These are phyloP conservation scores for Phytophthora palmivora DNA, from an alignment of 352 stramenopile genomes.

Conservation along the genomic window DNA sequence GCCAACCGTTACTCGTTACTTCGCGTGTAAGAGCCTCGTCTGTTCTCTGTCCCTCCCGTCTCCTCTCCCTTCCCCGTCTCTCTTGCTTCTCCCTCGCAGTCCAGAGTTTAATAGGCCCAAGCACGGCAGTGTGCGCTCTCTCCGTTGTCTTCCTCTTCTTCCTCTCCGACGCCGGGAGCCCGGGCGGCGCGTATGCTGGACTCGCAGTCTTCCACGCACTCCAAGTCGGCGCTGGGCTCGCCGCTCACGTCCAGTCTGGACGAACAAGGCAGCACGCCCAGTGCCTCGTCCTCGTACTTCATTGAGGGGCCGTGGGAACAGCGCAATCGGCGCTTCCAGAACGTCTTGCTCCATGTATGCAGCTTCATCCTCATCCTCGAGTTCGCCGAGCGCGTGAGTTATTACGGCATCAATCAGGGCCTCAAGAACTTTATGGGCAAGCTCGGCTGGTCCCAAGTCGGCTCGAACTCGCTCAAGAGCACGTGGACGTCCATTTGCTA, in stretches of 20 bases:
- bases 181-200: conserved; percentile 30
- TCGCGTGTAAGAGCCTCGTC: conserved; percentile 8
- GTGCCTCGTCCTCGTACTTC: conserved; percentile 71
- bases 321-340: conserved; percentile 80
- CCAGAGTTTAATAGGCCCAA: conserved; percentile 9
- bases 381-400: conserved; percentile 85
- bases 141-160: conserved; percentile 1
- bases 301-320: conserved; percentile 83
- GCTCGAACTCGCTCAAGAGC: conserved; percentile 89
- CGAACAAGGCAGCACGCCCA: conserved; percentile 50
- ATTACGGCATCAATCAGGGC: conserved; percentile 90
- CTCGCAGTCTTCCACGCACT: conserved; percentile 64
- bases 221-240: conserved; percentile 53
- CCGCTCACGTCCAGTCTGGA: conserved; percentile 51
- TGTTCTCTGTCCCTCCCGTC: conserved; percentile 7
- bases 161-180: conserved; percentile 9
- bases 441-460: conserved; percentile 77
- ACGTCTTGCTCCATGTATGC: conserved; percentile 85
- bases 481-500: conserved; percentile 91
- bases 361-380: conserved; percentile 90
- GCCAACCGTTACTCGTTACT: neutral
- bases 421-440: conserved; percentile 90
- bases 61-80: conserved; percentile 20
- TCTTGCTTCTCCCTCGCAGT: conserved; percentile 14
- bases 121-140: neutral